Conservation (phyloP, 2,329 filamentous ascomycete genomes). For the Lachnum nothofagi region DNA sequence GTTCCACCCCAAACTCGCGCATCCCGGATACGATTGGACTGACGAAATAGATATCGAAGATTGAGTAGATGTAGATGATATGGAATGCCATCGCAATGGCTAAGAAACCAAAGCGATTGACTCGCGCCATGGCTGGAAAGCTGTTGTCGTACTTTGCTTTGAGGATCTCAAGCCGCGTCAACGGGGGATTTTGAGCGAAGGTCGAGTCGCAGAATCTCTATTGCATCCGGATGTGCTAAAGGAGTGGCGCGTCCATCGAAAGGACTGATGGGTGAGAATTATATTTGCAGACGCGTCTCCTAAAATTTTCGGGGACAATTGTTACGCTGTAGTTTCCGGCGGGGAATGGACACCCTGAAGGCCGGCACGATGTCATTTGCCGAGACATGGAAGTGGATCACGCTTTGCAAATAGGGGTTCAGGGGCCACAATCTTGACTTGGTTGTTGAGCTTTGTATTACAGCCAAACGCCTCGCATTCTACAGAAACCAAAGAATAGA, state of each 20-base stretch:
- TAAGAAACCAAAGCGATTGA: constrained; percentile 73
- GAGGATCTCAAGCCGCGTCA: background rate
- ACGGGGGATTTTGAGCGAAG: background rate
- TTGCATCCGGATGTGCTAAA: constrained; percentile 20
- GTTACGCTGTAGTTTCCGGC: background rate
- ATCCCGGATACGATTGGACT: constrained; percentile 96
- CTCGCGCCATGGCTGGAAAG: constrained; percentile 44
- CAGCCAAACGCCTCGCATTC: too few species aligned
- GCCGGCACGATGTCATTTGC: constrained; percentile 18
- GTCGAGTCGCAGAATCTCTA: constrained; percentile 2
- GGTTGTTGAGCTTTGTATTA: too few species aligned
- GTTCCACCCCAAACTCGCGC: constrained; percentile 70
- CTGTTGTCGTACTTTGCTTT: background rate
- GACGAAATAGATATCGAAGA: constrained; percentile 98
- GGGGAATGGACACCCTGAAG: constrained; percentile 10
- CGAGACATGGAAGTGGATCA: constrained; percentile 5
- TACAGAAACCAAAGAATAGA: background rate
- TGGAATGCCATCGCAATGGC: constrained; percentile 88
- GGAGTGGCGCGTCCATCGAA: constrained; percentile 29
- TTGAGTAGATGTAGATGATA: constrained; percentile 86
- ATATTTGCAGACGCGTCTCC: constrained; percentile 12
- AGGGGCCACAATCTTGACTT: constrained; percentile 1
- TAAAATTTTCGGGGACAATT: background rate
- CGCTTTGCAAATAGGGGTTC: constrained; percentile 7
- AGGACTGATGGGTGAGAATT: constrained; percentile 22